Conservation (phyloP, 73 alveolate genomes). For the Paramecium primaurelia region DNA sequence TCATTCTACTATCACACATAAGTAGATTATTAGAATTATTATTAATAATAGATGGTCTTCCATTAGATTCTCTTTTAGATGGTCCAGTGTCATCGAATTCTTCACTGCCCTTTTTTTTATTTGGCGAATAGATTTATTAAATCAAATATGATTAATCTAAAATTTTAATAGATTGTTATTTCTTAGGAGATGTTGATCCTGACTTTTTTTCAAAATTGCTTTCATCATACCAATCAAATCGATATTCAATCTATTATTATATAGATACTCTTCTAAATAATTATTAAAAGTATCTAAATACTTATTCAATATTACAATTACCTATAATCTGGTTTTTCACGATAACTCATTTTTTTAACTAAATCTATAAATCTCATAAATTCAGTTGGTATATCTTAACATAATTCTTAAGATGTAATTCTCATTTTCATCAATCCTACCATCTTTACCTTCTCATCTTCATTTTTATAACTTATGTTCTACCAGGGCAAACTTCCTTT, state of each 20-base stretch:
- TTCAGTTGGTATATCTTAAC: slow-evolving; percentile 62
- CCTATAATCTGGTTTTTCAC: slow-evolving; percentile 83
- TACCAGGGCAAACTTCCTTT: slow-evolving; percentile 90
- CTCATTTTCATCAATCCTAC: slow-evolving; percentile 79
- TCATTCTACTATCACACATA: neutral
- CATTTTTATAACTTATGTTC: slow-evolving; percentile 80
- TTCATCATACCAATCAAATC: slow-evolving; percentile 66
- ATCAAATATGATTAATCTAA: neutral
- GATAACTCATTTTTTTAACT: slow-evolving; percentile 66
- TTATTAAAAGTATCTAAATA: slow-evolving; percentile 55
- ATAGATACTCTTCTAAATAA: slow-evolving; percentile 65
- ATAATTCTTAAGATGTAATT: slow-evolving; percentile 80
- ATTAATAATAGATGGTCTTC: neutral
- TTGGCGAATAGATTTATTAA: slow-evolving; percentile 21
- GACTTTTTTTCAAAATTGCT: neutral
- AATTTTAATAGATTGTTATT: neutral
- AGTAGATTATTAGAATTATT: neutral
- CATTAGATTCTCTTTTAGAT: neutral
- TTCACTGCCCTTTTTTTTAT: neutral
- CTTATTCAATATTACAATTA: neutral
- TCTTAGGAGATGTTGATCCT: neutral
- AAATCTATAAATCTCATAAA: slow-evolving; percentile 55
- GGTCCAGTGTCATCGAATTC: neutral
- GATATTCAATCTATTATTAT: slow-evolving; percentile 63
- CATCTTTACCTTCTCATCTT: slow-evolving; percentile 85